A percentile compares a stretch with the other conserved stretches of the same genome.
These are phyloP conservation scores for Syzygium aromaticum DNA, from an alignment of 345 rosid species.

Conservation along the genomic window DNA sequence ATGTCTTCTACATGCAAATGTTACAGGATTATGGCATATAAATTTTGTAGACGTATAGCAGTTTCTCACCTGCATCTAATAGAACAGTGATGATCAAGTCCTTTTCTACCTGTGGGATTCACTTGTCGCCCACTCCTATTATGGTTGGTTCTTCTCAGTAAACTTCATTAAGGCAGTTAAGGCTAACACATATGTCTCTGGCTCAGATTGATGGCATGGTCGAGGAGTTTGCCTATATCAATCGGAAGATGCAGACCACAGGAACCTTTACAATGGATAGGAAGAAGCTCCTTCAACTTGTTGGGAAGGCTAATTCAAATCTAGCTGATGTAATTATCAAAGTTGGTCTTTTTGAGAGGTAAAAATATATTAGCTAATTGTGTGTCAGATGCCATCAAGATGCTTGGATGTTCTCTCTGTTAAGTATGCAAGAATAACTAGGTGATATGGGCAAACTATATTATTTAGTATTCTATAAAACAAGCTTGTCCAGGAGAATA, in stretches of 20 bases:
- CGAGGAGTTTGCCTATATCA: conserved; percentile 91
- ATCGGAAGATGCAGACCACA: conserved; percentile 78
- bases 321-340: conserved; percentile 89
- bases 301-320: conserved; percentile 96
- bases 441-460: background rate
- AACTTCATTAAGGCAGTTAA: background rate
- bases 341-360: conserved; percentile 98
- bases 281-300: conserved; percentile 80
- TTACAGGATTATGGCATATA: background rate
- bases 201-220: conserved; percentile 90
- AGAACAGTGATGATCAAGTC: background rate
- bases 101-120: background rate
- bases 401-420: background rate
- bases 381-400: background rate
- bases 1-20: background rate
- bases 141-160: background rate
- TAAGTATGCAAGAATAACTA: background rate
- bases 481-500: background rate
- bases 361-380: conserved; percentile 1
- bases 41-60: background rate
- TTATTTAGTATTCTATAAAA: background rate
- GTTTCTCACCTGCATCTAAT: background rate
- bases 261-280: conserved; percentile 95
- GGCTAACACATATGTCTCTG: background rate
- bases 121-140: background rate